Conservation (phyloP, 345 rosid species). For the Gossypium rotundifolium region DNA sequence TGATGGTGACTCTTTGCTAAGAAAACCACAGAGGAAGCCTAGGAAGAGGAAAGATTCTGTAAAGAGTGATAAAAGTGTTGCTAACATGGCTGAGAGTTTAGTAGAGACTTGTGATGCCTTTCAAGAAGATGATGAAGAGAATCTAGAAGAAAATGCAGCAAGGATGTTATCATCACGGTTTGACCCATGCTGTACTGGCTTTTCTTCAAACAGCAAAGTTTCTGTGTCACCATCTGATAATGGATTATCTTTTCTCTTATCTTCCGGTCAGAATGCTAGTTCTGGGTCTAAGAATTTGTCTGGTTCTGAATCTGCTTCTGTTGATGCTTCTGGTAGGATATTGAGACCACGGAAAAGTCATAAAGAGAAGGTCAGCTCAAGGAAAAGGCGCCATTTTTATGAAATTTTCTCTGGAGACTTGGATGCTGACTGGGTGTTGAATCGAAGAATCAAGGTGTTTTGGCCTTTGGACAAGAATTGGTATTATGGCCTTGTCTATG, state of each 20-base stretch:
- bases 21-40: conserved; percentile 35
- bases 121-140: conserved; percentile 77
- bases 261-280: conserved; percentile 32
- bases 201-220: conserved; percentile 47
- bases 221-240: conserved; percentile 35
- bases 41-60: conserved; percentile 42
- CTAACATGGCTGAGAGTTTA: conserved; percentile 36
- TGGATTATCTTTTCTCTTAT: conserved; percentile 28
- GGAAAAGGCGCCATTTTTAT: conserved; percentile 84
- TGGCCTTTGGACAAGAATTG: conserved; percentile 96
- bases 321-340: conserved; percentile 56
- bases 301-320: conserved; percentile 44
- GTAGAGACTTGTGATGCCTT: conserved; percentile 29
- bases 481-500: conserved; percentile 79
- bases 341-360: conserved; percentile 65
- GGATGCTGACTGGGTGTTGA: conserved; percentile 67
- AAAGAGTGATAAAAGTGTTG: conserved; percentile 19
- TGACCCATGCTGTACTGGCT: conserved; percentile 78
- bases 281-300: conserved; percentile 30
- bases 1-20: conserved; percentile 26
- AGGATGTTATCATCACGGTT: conserved; percentile 93
- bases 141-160: conserved; percentile 97
- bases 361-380: conserved; percentile 46
- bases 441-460: conserved; percentile 68
- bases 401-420: conserved; percentile 62